Evolutionary conservation across 148 eudicot genomes (phyloP), one percentile per base, ranked within the genome.

Genomic region (Rhododendron henanense): DNA sequence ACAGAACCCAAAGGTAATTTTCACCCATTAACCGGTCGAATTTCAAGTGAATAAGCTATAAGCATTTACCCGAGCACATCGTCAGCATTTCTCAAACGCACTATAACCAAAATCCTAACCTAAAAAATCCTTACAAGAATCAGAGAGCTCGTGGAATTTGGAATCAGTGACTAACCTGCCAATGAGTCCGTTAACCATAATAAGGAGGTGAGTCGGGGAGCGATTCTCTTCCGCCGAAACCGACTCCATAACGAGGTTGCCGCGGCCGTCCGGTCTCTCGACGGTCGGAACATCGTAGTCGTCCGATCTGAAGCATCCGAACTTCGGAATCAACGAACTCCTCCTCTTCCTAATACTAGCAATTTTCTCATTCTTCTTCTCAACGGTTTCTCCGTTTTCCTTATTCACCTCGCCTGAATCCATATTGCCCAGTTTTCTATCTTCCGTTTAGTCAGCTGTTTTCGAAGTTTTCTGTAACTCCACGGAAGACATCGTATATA

Each of bases 121-220:
- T 48, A 57, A 25, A 25, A 31, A 50, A 13, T 79, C 9, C 6
- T n/a, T 18, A 4, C 28, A 79, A 69, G 28, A 6, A 45, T 3
- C 81, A 50, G n/a, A n/a, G 11, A 41, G 9, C n/a, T 11, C 8
- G 18, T 1, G 28, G 5, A 41, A 39, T 41, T 2, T 57, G 4
- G 3, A 83, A 37, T n/a, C 80, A 18, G 18, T n/a, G 53, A 86
- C 89, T 21, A 61, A 96, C 98, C 97, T 96, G 78, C 98, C 99
- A 88, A 95, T 88, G 45, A 96, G 90, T 44, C 99, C 99, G 73
- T 96, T 95, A 61, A 95, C 95, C 94, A 90, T 96, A 48, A 96
- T 86, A 74, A 96, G 82, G 21, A 96, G 89, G 87, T 96, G 99
- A 51, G 89, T 83, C 77, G 95, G 98, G 39, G 59, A 5, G 2